phyloP scores from a whole-genome alignment of 2,329 filamentous ascomycete genomes.

The Botrytis paeoniae region DNA sequence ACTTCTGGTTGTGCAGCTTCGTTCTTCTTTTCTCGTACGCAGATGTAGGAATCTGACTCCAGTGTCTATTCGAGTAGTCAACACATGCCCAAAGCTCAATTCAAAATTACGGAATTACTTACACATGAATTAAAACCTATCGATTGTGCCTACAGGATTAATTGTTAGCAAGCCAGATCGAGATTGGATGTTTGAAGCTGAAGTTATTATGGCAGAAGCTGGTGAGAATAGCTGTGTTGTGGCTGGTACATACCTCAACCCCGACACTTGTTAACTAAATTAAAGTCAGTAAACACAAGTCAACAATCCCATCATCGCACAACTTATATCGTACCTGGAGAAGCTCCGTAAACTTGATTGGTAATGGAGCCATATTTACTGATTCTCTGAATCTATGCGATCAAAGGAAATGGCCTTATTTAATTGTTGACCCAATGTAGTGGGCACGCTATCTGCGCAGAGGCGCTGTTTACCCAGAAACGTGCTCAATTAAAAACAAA shows the following conservation, averaged over 20 bases:
- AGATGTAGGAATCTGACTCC: constrained; percentile 96
- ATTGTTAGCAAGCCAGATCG: constrained; percentile 30
- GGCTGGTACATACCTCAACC: constrained; percentile 48
- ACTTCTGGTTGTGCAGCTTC: constrained; percentile 85
- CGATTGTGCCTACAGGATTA: constrained; percentile 55
- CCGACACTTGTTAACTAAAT: constrained; percentile 50
- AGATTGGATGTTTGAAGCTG: constrained; percentile 26
- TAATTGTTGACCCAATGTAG: constrained; percentile 19
- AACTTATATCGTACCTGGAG: constrained; percentile 81
- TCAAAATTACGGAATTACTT: constrained; percentile 42
- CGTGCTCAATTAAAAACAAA: constrained; percentile 33
- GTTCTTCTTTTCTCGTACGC: constrained; percentile 90
- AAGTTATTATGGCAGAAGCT: constrained; percentile 16
- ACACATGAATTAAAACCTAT: constrained; percentile 89
- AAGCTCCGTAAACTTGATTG: constrained; percentile 91
- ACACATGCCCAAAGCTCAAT: constrained; percentile 12
- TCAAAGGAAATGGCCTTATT: constrained; percentile 28
- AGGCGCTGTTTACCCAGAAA: constrained; percentile 21
- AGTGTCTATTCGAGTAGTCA: constrained; percentile 64
- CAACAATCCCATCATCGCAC: constrained; percentile 70
- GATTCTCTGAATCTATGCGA: constrained; percentile 23
- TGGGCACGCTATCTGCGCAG: constrained; percentile 19
- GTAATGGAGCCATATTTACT: constrained; percentile 51
- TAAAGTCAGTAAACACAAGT: constrained; percentile 31
- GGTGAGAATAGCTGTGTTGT: constrained; percentile 21